phyloP scores from a whole-genome alignment of 2,329 filamentous ascomycete species.

The Botryotinia narcissicola region DNA sequence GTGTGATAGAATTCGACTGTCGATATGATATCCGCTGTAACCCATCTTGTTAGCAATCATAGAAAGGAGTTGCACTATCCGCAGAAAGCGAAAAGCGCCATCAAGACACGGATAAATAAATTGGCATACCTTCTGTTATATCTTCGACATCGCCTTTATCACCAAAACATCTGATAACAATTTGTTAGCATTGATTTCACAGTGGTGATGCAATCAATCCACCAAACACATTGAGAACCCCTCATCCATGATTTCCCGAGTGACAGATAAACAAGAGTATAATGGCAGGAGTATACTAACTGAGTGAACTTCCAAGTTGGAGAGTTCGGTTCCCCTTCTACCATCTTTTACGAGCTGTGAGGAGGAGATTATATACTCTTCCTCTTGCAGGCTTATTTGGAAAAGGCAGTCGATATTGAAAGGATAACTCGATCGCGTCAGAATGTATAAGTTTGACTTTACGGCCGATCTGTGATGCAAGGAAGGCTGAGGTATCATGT shows the following conservation, averaged over 20 bases:
- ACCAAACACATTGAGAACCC: background rate
- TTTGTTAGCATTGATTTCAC: constrained; percentile 30
- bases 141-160: constrained; percentile 97
- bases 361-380: constrained; percentile 36
- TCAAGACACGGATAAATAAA: background rate
- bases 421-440: constrained; percentile 31
- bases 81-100: background rate
- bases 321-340: constrained; percentile 89
- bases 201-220: constrained; percentile 13
- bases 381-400: constrained; percentile 22
- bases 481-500: constrained; percentile 31
- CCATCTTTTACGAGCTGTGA: constrained; percentile 66
- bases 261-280: constrained; percentile 3
- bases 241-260: background rate
- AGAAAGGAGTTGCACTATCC: background rate
- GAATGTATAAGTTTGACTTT: constrained; percentile 24
- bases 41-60: constrained; percentile 26
- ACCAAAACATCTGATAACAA: constrained; percentile 79
- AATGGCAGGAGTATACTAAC: constrained; percentile 41
- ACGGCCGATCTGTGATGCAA: constrained; percentile 22
- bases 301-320: constrained; percentile 99
- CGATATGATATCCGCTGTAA: constrained; percentile 80
- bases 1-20: constrained; percentile 90
- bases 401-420: constrained; percentile 13
- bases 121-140: constrained; percentile 39